Evolutionary conservation across 106 monocot genomes (phyloP), one percentile per base, ranked within the genome.

Genomic region (Dendrobium catenatum): DNA sequence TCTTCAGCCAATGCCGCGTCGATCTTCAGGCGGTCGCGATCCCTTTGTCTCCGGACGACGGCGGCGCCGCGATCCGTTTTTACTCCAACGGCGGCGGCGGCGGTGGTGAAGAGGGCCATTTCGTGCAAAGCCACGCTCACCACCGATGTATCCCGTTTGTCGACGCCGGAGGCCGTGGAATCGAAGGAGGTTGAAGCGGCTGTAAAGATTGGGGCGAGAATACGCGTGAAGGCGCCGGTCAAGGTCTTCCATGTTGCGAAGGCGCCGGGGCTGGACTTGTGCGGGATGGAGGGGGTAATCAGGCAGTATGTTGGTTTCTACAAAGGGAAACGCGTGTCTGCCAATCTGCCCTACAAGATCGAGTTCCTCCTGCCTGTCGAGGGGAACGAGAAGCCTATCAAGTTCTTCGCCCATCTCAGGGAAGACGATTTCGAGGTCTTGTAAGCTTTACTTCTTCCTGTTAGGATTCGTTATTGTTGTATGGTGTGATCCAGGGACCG

Each of bases 321-420:
- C 87, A 96, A 96, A 77, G 96, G 93, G 78, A 93, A 89, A 51
- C 77, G 83, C 27, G 89, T 96, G 68, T 93, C 96, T 4, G 90
- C 93, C 55, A 96, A 88, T 67, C 80, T 96, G 9, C 96, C 96
- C 2, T 96, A 85, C 82, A 93, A 90, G 75, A 87, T 94, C 40
- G 90, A 93, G 86, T 94, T 96, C 85, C 72, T 84, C 0, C 9
- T 89, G 61, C 54, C 68, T 5, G 82, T 86, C 8, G 92, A 86
- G 6, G 88, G 83, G 42, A 77, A 89, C 68, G 58, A 77, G 0
- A 80, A 79, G 66, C 87, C 93, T 0, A 68, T 93, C 77, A 93
- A 86, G 86, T 88, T 96, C 83, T 68, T 90, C 15, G 92, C 91
- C 20, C 96, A 96, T 79, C 88, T 96, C 72, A 88, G 86, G 83